Evolutionary conservation across 2,329 filamentous ascomycete genomes (phyloP), one percentile per base, ranked within the genome.

Genomic region (Aspergillus sp.): DNA sequence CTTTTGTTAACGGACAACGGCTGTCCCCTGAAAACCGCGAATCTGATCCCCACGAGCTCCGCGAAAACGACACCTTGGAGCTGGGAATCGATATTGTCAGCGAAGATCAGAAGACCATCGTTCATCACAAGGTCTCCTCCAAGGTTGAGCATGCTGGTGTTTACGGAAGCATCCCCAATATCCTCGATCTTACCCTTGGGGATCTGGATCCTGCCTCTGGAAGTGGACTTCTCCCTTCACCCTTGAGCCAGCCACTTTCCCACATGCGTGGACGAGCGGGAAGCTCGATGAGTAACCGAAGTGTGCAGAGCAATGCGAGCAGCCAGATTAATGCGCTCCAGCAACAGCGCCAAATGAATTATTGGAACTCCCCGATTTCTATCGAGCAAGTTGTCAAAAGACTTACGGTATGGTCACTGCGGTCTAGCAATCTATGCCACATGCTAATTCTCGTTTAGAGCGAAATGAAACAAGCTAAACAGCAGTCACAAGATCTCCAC

Each of bases 21-120:
- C 68, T 98, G 47, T 97, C 93, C 2, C 88, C 83, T 42, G 93
- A 98, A 65, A 98, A 96, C 59, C 83, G 90, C 56, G 93, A 98
- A 67, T 97, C 91, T 0, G 93, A 97, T 49, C 90, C 93, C 0
- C 89, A 96, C 62, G 91, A 97, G 62, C 73, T 98, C 30, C 85
- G 90, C 59, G 90, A 91, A 47, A 85, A 89, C 53, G 93, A 98
- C 62, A 88, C 93, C 50, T 74, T 98, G 42, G 93, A 98, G 63
- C 77, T 98, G 31, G 93, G 93, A 44, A 98, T 98, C 58, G 93
- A 98, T 62, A 98, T 98, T 60, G 91, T 98, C 40, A 95, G 89
- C 67, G 93, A 98, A 66, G 93, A 98, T 64, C 91, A 97, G 65
- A 97, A 95, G 71, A 96, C 90, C 0, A 90, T 98, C 27, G 90